Evolutionary conservation across 2,329 filamentous ascomycete species (phyloP), one percentile per base, ranked within the genome.

Genomic region (Epichloe sylvatica): DNA sequence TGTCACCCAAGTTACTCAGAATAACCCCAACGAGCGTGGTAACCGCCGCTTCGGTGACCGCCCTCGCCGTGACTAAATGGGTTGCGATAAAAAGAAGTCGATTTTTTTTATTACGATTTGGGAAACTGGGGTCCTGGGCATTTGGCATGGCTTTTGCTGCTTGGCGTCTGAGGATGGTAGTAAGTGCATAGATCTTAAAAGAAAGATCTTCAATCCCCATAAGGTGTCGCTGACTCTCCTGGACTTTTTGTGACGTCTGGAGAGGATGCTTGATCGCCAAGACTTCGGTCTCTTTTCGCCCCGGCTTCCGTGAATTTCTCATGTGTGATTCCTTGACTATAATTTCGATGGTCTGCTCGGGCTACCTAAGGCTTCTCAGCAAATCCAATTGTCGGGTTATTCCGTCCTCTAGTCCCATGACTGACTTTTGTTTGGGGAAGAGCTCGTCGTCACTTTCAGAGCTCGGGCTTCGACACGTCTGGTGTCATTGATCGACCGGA

Each of bases 211-310:
- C 70, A 68, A 70, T 70, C 70, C 74, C 75, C 71, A 74, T 64
- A 77, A 89, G 88, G 88, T 94, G 88, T 94, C 88, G 88, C 87
- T 70, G 84, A 91, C 75, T 88, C 82, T 80, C 70, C 13, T 13
- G 63, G 65, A 65, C 63, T 59, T 19, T 19, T 19, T 50, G 62
- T 62, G 8, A 33, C 17, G 45, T 68, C 67, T 62, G 73, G 75
- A 73, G 83, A 86, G 78, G 80, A 92, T 66, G 87, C 87, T 94
- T 87, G 88, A 94, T 89, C 81, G 88, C 88, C 88, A 94, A 54
- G 49, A 54, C 47, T 46, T 46, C 19, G 45, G 45, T 48, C 51
- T 49, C 46, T 36, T 34, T 40, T 7, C 13, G 4, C 5, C 8
- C n/a, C 6, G 13, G 13, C 30, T 34, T 19, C 17, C 12, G 12